These are phyloP conservation scores for Ramalina peruviana DNA, from an alignment of 495 filamentous ascomycete genomes.

Conservation along the genomic window DNA sequence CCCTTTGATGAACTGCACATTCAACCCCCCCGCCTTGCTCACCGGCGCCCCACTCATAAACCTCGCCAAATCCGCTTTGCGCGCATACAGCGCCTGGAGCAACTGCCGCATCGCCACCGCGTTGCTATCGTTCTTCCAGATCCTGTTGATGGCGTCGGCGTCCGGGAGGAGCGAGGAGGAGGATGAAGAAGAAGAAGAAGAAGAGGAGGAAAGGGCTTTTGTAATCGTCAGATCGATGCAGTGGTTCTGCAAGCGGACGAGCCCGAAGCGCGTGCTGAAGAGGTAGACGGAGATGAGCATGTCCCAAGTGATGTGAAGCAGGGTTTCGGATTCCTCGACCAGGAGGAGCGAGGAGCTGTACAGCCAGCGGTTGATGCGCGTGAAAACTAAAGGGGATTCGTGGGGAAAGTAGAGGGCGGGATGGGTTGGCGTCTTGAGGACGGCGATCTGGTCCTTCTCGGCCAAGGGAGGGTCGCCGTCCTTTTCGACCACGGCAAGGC, in stretches of 20 bases:
- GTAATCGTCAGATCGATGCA: not conserved
- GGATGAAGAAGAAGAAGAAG: not conserved
- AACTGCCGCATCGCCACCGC: not conserved
- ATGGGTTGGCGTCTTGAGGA: not conserved
- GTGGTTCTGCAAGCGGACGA: not conserved
- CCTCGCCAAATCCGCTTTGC: not conserved
- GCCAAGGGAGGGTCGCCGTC: too few relatives aligned
- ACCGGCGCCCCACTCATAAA: not conserved
- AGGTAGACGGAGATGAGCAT: conserved; percentile 1
- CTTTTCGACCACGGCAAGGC: not conserved
- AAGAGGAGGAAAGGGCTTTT: not conserved
- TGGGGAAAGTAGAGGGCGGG: not conserved
- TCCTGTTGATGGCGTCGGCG: not conserved
- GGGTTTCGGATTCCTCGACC: not conserved
- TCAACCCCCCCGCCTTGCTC: not conserved
- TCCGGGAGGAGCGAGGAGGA: not conserved
- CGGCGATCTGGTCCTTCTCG: not conserved
- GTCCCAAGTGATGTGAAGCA: not conserved
- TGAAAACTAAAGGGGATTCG: not conserved
- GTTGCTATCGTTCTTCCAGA: not conserved
- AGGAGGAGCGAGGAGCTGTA: not conserved
- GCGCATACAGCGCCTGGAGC: not conserved
- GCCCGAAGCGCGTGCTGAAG: not conserved
- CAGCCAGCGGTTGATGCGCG: conserved; percentile 1
- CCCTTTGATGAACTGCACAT: conserved; percentile 1